Base-by-base conservation (phyloP, 75 land plant genomes). In the Pinus taeda region DNA sequence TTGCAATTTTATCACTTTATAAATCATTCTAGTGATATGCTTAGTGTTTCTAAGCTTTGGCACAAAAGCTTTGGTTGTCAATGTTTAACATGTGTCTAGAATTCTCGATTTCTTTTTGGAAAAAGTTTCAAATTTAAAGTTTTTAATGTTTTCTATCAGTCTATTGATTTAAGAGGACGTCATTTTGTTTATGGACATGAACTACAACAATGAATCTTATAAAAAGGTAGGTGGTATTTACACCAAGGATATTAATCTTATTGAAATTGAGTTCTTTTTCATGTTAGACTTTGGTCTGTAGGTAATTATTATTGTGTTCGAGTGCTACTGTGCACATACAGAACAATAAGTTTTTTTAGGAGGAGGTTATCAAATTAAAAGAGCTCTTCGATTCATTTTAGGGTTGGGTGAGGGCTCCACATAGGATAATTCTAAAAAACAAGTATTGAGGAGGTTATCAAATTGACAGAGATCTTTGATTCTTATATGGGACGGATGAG, bases 331-430 rank as follows among this genome's bases (percentile, higher is more conserved):
- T 61, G 59, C 77, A 55, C 91, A 89, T 77, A 76, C 89, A 73
- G 94, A 92, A 76, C 90, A 89, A 74, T 92, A 92, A 74, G 89
- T 92, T 57, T 78, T 86, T 30, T 73, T 83, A 39, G 89, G 94
- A 60, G 93, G 93, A 71, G 90, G 90, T 0, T 91, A 91, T 82
- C 92, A 92, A 45, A 89, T 92, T 24, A 92, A 92, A 77, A 92
- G 81, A 79, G 77, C 85, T 21, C 73, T 92, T 33, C 13, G 71
- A 67, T 67, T 36, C 71, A 67, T 67, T 88, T 92, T 24, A 92
- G 89, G 79, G n/a, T n/a, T n/a, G n/a, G n/a, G n/a, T n/a, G n/a
- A n/a, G n/a, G n/a, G n/a, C n/a, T n/a, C n/a, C n/a, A n/a, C n/a
- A n/a, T n/a, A n/a, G n/a, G n/a, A n/a, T n/a, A n/a, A n/a, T n/a